Percentiles rank a stretch among this genome's conserved stretches.
Conservation (phyloP, 345 rosid species). For the Stellera chamaejasme region DNA sequence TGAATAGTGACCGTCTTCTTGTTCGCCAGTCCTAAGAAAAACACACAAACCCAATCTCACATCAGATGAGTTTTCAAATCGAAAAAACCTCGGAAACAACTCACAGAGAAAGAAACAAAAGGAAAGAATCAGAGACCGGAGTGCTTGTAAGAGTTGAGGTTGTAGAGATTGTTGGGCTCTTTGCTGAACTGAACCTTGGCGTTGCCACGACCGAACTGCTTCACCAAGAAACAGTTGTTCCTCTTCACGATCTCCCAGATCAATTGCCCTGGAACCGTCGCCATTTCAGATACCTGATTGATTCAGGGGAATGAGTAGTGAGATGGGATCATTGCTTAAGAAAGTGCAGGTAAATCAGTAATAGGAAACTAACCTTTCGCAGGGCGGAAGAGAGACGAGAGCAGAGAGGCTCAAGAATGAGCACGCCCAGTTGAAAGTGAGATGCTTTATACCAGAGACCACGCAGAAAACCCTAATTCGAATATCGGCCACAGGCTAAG, state of each 20-base stretch:
- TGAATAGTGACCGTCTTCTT: constrained; percentile 72
- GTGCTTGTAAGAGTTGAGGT: constrained; percentile 72
- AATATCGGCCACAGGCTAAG: no score
- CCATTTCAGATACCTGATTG: constrained; percentile 22
- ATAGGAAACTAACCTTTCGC: no score
- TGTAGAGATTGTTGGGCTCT: constrained; percentile 68
- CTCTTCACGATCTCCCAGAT: constrained; percentile 82
- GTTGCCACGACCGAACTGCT: constrained; percentile 63
- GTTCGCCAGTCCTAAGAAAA: constrained; percentile 60
- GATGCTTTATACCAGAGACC: no score
- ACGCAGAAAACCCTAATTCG: no score
- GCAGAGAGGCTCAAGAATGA: no score
- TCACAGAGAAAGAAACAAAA: background rate
- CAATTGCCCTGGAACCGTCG: constrained; percentile 62
- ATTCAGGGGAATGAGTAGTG: no score
- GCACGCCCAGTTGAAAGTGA: no score
- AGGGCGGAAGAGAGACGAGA: no score
- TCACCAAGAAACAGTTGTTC: constrained; percentile 66
- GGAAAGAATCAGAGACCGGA: constrained; percentile 32
- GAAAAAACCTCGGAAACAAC: background rate
- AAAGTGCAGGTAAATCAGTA: no score
- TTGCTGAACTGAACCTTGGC: constrained; percentile 62
- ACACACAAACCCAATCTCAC: background rate
- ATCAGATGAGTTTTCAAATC: background rate
- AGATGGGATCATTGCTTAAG: no score